Base-by-base conservation (phyloP, 306 rosid genomes). In the Calophaca sinica region DNA sequence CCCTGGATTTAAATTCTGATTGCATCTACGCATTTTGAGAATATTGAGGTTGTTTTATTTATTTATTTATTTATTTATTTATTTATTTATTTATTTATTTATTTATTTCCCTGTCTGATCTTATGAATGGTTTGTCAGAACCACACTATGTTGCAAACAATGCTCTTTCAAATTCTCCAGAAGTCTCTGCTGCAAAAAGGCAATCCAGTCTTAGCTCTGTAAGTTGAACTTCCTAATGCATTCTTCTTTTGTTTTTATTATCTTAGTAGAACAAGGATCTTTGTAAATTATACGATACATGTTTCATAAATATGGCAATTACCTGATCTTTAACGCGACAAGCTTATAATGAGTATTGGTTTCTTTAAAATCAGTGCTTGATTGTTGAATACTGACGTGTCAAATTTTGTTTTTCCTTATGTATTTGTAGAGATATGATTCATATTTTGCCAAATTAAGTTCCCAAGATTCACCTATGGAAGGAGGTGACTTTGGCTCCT, bases 401-500 rank as follows among this genome's bases (percentile, higher is more conserved):
- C 20, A 32, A 76, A 9, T 68, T 33, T 63, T 54, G 58, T 60
- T 69, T 33, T 57, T 54, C 42, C 63, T 54, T 14, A 9, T 80
- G 72, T 51, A 58, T 70, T 64, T 85, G 75, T 87, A 89, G 97
- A 86, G 89, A 85, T 76, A 84, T 81, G 92, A 86, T 54, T 70
- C 72, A 4, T 73, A 76, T 70, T 74, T 70, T 77, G 74, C 92
- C 55, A 89, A 84, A 79, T 74, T 83, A 78, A 81, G 81, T 72
- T 87, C 96, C 62, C 90, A 77, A 66, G 92, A 89, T 83, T 77
- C 76, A 38, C 80, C 74, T 62, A 75, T 78, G 74, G 88, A 85
- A 77, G 89, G 82, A 57, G 92, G 70, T 57, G 86, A 77, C 58
- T 76, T 79, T 51, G 77, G 83, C 60, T 57, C 82, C 50, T 64